Conservation (phyloP, 2,329 filamentous ascomycete species). For the Talaromyces albobiverticillius region DNA sequence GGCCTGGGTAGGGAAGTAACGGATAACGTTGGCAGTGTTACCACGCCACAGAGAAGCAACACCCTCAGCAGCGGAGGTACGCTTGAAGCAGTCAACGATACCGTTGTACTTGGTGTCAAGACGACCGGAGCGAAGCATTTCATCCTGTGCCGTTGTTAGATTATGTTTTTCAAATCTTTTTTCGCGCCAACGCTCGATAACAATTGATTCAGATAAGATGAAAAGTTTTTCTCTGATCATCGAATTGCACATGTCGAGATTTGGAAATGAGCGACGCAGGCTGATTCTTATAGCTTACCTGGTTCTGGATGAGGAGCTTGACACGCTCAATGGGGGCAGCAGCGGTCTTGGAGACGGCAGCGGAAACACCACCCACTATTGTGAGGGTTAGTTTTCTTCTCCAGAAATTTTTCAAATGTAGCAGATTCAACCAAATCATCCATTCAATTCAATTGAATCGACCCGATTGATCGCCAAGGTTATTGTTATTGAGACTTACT, state of each 20-base stretch:
- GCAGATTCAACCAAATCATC: neutral
- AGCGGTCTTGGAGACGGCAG: conserved; percentile 99
- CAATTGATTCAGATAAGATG: too few species aligned
- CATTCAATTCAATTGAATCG: conserved; percentile 3
- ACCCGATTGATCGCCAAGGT: neutral
- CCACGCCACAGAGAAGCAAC: conserved; percentile 95
- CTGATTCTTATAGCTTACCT: conserved; percentile 65
- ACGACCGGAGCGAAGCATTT: conserved; percentile 99
- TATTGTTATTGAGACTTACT: conserved; percentile 64
- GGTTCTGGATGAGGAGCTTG: conserved; percentile 99
- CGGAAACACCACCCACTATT: conserved; percentile 99
- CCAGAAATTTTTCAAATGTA: neutral
- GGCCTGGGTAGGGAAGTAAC: conserved; percentile 99
- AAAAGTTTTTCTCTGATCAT: too few species aligned
- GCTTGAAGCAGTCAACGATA: conserved; percentile 92
- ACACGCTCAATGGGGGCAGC: conserved; percentile 99
- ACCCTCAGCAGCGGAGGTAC: conserved; percentile 89
- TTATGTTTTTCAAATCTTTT: neutral
- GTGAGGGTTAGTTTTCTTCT: conserved; percentile 41
- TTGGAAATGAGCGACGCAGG: too few species aligned
- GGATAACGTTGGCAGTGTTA: conserved; percentile 99
- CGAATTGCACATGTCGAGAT: neutral
- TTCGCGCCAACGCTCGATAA: too few species aligned
- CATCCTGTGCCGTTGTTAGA: conserved; percentile 67
- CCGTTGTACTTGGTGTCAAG: conserved; percentile 95